Evolutionary conservation across 192 early-diverging fungal species (phyloP), one percentile per base, ranked within the genome.

Genomic region (Podila epigama): DNA sequence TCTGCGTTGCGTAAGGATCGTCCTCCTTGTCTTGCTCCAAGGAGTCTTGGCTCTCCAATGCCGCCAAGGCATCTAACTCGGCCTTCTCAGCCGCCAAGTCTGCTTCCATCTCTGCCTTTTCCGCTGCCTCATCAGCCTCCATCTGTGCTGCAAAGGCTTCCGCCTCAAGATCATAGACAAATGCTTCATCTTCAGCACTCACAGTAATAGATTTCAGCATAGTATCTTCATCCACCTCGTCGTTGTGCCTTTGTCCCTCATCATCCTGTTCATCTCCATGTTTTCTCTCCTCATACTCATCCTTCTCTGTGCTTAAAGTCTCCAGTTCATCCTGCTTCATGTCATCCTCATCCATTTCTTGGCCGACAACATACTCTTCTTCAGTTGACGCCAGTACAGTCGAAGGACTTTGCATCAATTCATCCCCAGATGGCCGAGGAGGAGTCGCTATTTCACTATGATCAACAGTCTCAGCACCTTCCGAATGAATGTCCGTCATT

Each of bases 401-500:
- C n/a, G n/a, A n/a, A n/a, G n/a, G n/a, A n/a, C n/a, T n/a, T n/a
- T n/a, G n/a, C n/a, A n/a, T n/a, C n/a, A n/a, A n/a, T n/a, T n/a
- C n/a, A n/a, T n/a, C n/a, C n/a, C n/a, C n/a, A n/a, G n/a, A n/a
- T n/a, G n/a, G n/a, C n/a, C n/a, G n/a, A n/a, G n/a, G n/a, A n/a
- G n/a, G n/a, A n/a, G n/a, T 0, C 44, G n/a, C 44, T 18, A 48
- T 18, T 18, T 22, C 44, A 1, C 25, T 22, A 18, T 48, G 44
- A 18, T 22, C n/a, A 9, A 4, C 16, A 4, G 12, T 15, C 9
- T 20, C 63, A 36, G 42, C 59, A 32, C 51, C 60, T 10, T 63
- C 60, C 3, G 57, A 54, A 8, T 29, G n/a, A 18, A 58, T 63
- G 28, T 70, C 53, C 15, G 56, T 61, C 69, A 55, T 58, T 18